Evolutionary conservation across 2,329 filamentous ascomycete species (phyloP), one percentile per base, ranked within the genome.

Genomic region (Chalaropsis thielavioides): DNA sequence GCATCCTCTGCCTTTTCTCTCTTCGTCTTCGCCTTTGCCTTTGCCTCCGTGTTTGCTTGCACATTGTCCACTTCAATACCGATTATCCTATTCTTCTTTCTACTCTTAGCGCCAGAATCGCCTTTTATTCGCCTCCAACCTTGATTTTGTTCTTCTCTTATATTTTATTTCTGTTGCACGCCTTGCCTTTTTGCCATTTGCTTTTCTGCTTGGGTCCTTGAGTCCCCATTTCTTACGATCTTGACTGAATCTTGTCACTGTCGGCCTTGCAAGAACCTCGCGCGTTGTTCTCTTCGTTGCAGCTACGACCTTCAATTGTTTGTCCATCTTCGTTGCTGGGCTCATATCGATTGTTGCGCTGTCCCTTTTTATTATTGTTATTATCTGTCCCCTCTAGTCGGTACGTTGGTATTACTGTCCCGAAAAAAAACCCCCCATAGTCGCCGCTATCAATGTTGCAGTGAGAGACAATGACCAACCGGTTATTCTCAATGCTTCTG

Each of bases 341-440:
- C 56, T 31, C 41, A 62, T 49, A 22, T 61, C 17, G 35, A 31
- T 38, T 59, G 19, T 35, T 54, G 44, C 44, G 65, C 49, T 59
- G 65, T 67, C 59, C 56, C 44, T 64, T 66, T 66, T 62, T 40
- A n/a, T n/a, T n/a, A n/a, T n/a, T n/a, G n/a, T n/a, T n/a, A n/a
- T n/a, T n/a, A 49, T 59, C 22, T 40, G 46, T 35, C 44, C 41
- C 49, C 62, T 54, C 56, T 64, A 67, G 56, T 63, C 51, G 49
- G 64, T 67, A 64, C 24, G 65, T 67, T 27, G 2, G 1, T 19
- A 22, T 44, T 40, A n/a, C 38, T 3, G 27, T 8, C 4, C 35
- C 10, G 35, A 35, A 35, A 13, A 35, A 40, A 7, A 15, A 41
- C 40, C n/a, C n/a, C n/a, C n/a, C n/a, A n/a, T n/a, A 35, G 7